Conservation (phyloP, 2,329 filamentous ascomycete species). For the Aspergillus sp. region DNA sequence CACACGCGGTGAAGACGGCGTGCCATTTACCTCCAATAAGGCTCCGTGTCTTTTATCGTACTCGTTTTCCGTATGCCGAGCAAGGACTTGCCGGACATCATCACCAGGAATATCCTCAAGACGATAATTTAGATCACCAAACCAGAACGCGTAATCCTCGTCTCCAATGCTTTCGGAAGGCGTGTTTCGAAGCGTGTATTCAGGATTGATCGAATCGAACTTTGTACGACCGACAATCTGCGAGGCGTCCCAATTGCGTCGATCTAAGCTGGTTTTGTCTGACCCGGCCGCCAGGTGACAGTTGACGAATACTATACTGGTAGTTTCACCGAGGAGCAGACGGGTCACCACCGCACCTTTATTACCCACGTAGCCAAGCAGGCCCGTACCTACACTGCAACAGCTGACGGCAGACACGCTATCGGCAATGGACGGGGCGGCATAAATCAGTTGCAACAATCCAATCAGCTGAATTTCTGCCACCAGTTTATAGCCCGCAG, state of each 20-base stretch:
- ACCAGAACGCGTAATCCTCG: slow-evolving; percentile 94
- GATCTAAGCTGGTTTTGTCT: slow-evolving; percentile 73
- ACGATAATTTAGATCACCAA: slow-evolving; percentile 93
- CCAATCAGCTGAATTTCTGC: slow-evolving; percentile 84
- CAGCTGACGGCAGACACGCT: slow-evolving; percentile 81
- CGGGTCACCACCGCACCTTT: slow-evolving; percentile 86
- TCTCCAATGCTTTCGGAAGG: slow-evolving; percentile 68
- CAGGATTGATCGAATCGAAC: slow-evolving; percentile 72
- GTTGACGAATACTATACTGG: slow-evolving; percentile 85
- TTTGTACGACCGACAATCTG: slow-evolving; percentile 75
- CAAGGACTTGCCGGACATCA: slow-evolving; percentile 81
- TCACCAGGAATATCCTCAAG: slow-evolving; percentile 84
- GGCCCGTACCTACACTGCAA: slow-evolving; percentile 79
- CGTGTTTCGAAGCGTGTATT: slow-evolving; percentile 61
- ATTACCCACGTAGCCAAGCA: slow-evolving; percentile 93
- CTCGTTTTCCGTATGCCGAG: slow-evolving; percentile 77
- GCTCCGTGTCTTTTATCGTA: slow-evolving; percentile 59
- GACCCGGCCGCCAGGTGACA: slow-evolving; percentile 86
- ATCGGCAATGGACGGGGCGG: slow-evolving; percentile 70
- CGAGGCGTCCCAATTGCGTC: slow-evolving; percentile 83
- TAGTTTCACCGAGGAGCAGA: slow-evolving; percentile 84
- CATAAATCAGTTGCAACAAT: slow-evolving; percentile 80
- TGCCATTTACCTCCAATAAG: slow-evolving; percentile 26
- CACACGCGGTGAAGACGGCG: slow-evolving; percentile 18
- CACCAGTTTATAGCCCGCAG: slow-evolving; percentile 72